phyloP scores from a whole-genome alignment of 768 basidiomycete species.

The Sutorius australiensis region DNA sequence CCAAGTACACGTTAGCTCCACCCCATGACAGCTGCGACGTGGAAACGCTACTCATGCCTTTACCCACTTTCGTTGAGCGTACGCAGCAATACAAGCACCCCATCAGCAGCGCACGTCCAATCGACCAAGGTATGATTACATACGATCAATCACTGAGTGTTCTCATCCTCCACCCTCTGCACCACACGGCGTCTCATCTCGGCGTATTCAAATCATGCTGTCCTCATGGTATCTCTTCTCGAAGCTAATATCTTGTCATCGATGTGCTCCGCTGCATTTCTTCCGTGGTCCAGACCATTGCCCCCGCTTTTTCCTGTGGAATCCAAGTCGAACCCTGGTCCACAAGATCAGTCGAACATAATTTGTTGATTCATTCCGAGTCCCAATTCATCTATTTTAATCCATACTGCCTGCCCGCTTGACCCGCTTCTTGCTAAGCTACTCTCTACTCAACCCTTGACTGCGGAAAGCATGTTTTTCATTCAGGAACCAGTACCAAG shows the following conservation, averaged over 20 bases:
- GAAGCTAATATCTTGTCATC: not conserved
- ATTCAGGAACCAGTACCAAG: too few species aligned
- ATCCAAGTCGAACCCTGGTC: not conserved
- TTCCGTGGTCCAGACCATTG: not conserved
- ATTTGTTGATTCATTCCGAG: not conserved
- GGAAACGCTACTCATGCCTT: not conserved
- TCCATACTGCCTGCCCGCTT: too few species aligned
- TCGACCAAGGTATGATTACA: not conserved
- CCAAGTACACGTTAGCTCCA: not conserved
- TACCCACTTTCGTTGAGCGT: not conserved
- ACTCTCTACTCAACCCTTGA: too few species aligned
- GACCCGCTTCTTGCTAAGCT: too few species aligned
- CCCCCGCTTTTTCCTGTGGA: not conserved
- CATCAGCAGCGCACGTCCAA: not conserved
- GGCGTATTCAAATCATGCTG: not conserved
- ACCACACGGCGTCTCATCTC: not conserved
- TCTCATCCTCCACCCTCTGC: not conserved
- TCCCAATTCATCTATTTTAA: too few species aligned
- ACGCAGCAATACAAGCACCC: not conserved
- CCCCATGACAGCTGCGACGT: not conserved
- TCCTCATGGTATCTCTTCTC: not conserved
- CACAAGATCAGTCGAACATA: too few species aligned
- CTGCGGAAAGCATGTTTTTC: too few species aligned
- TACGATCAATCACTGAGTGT: too few species aligned
- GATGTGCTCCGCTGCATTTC: not conserved